A percentile compares a stretch with the other conserved stretches of the same genome.
Conservation (phyloP, 495 filamentous ascomycete genomes). For the Cercophora scortea region DNA sequence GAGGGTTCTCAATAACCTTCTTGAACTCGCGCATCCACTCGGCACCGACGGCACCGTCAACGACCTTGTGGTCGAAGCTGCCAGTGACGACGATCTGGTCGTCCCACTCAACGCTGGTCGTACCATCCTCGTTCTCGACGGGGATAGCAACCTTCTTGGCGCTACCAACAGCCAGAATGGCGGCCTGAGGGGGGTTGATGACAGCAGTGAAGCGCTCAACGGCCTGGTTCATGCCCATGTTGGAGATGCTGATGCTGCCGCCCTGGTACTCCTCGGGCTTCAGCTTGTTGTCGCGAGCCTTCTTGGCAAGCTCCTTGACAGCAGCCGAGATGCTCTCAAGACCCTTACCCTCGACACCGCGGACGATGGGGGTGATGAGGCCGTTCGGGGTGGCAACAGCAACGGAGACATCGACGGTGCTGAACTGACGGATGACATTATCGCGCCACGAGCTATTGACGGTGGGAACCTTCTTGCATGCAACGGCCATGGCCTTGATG, state of each 20-base stretch:
- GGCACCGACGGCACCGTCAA: constrained; percentile 82
- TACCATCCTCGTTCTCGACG: constrained; percentile 76
- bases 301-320: constrained; percentile 94
- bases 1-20: constrained; percentile 93
- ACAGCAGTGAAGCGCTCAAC: constrained; percentile 98
- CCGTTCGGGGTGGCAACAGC: constrained; percentile 91
- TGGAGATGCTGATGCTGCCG: constrained; percentile 97
- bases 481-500: constrained; percentile 87
- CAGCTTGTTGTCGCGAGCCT: constrained; percentile 92
- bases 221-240: constrained; percentile 99
- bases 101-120: constrained; percentile 74
- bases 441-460: constrained; percentile 94
- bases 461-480: constrained; percentile 84
- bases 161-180: constrained; percentile 91
- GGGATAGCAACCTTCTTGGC: constrained; percentile 91
- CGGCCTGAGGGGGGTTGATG: constrained; percentile 97
- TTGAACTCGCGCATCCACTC: constrained; percentile 98
- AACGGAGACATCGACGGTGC: constrained; percentile 83
- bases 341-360: constrained; percentile 72
- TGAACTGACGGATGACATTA: constrained; percentile 86
- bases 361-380: constrained; percentile 96
- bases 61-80: constrained; percentile 96
- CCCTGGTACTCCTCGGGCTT: constrained; percentile 99
- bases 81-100: constrained; percentile 91
- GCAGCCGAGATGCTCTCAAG: constrained; percentile 77